Base-by-base conservation (phyloP, 345 rosid species). In the Physaria fendleri region DNA sequence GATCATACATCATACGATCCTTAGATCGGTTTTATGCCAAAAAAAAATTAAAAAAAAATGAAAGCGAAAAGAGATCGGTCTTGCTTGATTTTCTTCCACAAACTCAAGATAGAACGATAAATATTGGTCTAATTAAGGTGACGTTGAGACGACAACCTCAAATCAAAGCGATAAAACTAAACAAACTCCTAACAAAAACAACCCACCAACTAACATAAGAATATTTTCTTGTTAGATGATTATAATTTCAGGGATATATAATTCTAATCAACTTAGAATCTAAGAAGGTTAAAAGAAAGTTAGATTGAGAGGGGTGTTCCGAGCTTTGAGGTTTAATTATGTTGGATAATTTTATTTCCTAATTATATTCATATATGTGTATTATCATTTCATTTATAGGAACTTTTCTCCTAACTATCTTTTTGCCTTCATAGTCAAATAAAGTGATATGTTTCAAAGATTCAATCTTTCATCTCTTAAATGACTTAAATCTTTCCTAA, bases 341-440 rank as follows among this genome's bases (percentile, higher is more conserved):
- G n/a, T n/a, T n/a, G n/a, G n/a, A n/a, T n/a, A n/a, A n/a, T 10
- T 48, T 3, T 4, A 12, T 25, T 12, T 37, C 42, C 16, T 2
- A 53, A 0, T 2, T 16, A 11, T 32, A 53, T 23, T n/a, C 5
- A 13, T 20, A 52, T 16, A 8, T 49, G 6, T 8, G 16, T 8
- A 27, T 2, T 11, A 28, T 48, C n/a, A 33, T 59, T 30, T 23
- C 28, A 59, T 10, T n/a, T 52, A 9, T 43, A 25, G 6, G 55
- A n/a, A 60, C 62, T 68, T 68, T 68, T 27, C 49, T 52, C 67
- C 62, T 60, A 68, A 68, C 67, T 44, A 43, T 52, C 27, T 44
- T 59, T 22, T 44, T 9, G 10, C 10, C 43, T 27, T 44, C 15
- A 12, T 20, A 52, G 67, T 68, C 55, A 44, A n/a, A 60, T 18